These are phyloP conservation scores for Geosiphon pyriformis DNA, from an alignment of 192 early-diverging fungal genomes.

Conservation along the genomic window DNA sequence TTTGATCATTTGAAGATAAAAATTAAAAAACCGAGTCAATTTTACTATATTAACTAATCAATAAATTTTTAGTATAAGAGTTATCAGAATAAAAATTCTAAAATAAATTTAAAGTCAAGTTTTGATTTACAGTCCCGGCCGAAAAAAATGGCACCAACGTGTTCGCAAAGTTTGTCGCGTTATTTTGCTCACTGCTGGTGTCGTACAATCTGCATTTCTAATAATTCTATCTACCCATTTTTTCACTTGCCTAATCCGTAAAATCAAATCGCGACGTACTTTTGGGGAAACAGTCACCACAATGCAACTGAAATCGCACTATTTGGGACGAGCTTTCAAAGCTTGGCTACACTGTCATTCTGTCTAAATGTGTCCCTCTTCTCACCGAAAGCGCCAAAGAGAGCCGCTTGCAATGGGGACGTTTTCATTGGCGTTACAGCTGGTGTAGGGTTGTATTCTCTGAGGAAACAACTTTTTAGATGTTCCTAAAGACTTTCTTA, in stretches of 20 bases:
- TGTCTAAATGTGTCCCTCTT: background rate
- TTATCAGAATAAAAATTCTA: too few relatives aligned
- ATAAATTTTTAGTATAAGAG: too few relatives aligned
- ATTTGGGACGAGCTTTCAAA: background rate
- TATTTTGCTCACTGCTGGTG: too few relatives aligned
- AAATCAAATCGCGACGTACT: too few relatives aligned
- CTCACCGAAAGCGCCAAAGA: background rate
- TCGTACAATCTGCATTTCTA: too few relatives aligned
- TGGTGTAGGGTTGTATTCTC: slow-evolving; percentile 13
- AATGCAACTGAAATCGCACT: background rate
- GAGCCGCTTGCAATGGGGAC: background rate
- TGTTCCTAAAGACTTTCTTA: slow-evolving; percentile 11
- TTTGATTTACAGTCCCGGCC: slow-evolving; percentile 1
- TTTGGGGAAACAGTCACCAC: background rate
- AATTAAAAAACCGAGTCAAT: too few relatives aligned
- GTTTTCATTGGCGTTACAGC: background rate
- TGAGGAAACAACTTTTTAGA: slow-evolving; percentile 15
- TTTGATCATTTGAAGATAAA: too few relatives aligned
- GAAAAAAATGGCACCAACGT: background rate
- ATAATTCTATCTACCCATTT: too few relatives aligned
- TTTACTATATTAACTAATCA: too few relatives aligned
- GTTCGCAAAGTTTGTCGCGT: background rate
- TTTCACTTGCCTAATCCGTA: too few relatives aligned
- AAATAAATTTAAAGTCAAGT: too few relatives aligned
- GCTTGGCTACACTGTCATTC: background rate